Conservation (phyloP, 768 basidiomycete genomes). For the Russula ochroleuca region DNA sequence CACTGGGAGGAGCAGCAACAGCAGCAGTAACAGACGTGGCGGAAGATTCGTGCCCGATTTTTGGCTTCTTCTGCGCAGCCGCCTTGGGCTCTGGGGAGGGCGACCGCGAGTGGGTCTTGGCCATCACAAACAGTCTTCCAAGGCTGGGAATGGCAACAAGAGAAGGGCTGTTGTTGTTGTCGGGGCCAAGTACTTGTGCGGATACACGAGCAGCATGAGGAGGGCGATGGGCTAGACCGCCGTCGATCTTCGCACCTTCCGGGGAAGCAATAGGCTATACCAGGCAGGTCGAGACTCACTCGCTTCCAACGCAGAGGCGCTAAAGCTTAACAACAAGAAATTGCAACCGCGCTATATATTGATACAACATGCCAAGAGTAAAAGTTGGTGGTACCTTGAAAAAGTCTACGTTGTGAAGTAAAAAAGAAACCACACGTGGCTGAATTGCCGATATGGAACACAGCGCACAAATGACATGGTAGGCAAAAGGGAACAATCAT, state of each 20-base stretch:
- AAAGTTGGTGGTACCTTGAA: neutral
- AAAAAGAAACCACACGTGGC: neutral
- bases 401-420: neutral
- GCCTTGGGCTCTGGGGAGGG: conserved; percentile 40
- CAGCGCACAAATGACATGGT: neutral
- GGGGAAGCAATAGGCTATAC: neutral
- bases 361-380: conserved; percentile 20
- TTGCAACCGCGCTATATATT: conserved; percentile 14
- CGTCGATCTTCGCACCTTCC: neutral
- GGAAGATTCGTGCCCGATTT: conserved; percentile 37
- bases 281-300: neutral
- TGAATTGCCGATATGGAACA: neutral
- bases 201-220: neutral
- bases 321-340: neutral
- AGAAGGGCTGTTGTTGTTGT: neutral
- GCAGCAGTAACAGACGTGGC: conserved; percentile 2
- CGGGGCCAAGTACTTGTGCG: neutral
- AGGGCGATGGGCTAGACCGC: conserved; percentile 18
- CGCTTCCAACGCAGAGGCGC: too few species aligned
- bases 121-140: conserved; percentile 34
- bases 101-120: conserved; percentile 46
- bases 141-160: too few species aligned
- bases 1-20: neutral
- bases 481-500: neutral
- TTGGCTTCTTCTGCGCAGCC: conserved; percentile 37